These are phyloP conservation scores for Batkoa obscura DNA, from an alignment of 371 early-diverging fungal species.

Conservation along the genomic window DNA sequence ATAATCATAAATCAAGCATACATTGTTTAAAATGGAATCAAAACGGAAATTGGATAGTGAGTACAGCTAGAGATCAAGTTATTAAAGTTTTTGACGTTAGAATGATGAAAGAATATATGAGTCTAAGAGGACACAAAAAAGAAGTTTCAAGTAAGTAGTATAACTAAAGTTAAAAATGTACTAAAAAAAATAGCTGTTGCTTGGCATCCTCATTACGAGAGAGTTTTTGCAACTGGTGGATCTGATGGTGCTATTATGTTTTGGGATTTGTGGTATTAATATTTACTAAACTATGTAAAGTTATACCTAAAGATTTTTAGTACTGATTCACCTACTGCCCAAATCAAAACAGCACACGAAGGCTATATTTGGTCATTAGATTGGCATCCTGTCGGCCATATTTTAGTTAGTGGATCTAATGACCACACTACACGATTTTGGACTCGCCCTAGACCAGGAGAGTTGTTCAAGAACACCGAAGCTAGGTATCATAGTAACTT, in stretches of 20 bases:
- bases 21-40: slow-evolving; percentile 84
- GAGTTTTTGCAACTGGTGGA: slow-evolving; percentile 85
- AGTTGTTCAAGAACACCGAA: slow-evolving; percentile 12
- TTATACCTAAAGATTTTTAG: slow-evolving; percentile 9
- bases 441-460: slow-evolving; percentile 91
- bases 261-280: slow-evolving; percentile 66
- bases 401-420: slow-evolving; percentile 91
- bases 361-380: slow-evolving; percentile 95
- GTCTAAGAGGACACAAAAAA: slow-evolving; percentile 82
- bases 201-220: slow-evolving; percentile 93
- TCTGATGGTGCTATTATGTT: slow-evolving; percentile 86
- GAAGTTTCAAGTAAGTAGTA: slow-evolving; percentile 71
- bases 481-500: neutral
- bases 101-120: slow-evolving; percentile 84
- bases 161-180: neutral
- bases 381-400: slow-evolving; percentile 98
- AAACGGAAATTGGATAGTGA: slow-evolving; percentile 94
- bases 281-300: neutral
- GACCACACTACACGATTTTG: slow-evolving; percentile 98
- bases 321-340: slow-evolving; percentile 40
- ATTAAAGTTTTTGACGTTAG: slow-evolving; percentile 93
- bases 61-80: slow-evolving; percentile 90
- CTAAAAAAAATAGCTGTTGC: slow-evolving; percentile 38
- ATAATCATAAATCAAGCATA: slow-evolving; percentile 96
- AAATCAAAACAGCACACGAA: slow-evolving; percentile 83